phyloP scores from a whole-genome alignment of 768 basidiomycete genomes.

The Hortiboletus flavorubellus region DNA sequence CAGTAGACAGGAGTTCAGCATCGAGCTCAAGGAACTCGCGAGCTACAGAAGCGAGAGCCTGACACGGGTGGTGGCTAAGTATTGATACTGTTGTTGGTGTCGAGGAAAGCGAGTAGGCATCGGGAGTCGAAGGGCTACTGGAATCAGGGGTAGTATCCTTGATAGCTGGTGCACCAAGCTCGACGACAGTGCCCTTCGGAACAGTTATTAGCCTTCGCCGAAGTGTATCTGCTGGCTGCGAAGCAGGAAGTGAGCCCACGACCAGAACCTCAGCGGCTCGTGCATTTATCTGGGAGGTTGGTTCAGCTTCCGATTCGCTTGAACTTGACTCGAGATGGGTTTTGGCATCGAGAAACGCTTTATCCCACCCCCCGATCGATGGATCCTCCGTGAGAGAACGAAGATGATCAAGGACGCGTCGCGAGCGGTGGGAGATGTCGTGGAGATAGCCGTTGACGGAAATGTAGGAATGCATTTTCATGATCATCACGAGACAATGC shows the following conservation, averaged over 20 bases:
- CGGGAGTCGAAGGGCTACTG: constrained; percentile 2
- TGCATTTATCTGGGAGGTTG: constrained; percentile 34
- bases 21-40: constrained; percentile 73
- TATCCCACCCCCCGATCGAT: constrained; percentile 61
- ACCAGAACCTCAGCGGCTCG: constrained; percentile 46
- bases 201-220: constrained; percentile 54
- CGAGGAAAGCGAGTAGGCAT: constrained; percentile 3
- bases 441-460: constrained; percentile 84
- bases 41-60: constrained; percentile 63
- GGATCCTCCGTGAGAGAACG: constrained; percentile 41
- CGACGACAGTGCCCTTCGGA: neutral
- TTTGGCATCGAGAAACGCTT: constrained; percentile 52
- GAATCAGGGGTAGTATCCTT: constrained; percentile 1
- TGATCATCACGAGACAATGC: constrained; percentile 86
- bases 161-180: constrained; percentile 1
- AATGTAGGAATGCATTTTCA: constrained; percentile 97
- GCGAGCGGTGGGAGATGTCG: constrained; percentile 44
- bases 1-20: constrained; percentile 70
- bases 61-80: constrained; percentile 64
- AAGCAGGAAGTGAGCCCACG: constrained; percentile 50
- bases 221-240: constrained; percentile 47
- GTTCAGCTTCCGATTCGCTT: constrained; percentile 16
- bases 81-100: constrained; percentile 34
- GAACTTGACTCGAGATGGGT: constrained; percentile 31
- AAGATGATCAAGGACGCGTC: constrained; percentile 42